Base-by-base conservation (phyloP, 1,284 basidiomycete genomes). In the Pseudozyma flocculosa region DNA sequence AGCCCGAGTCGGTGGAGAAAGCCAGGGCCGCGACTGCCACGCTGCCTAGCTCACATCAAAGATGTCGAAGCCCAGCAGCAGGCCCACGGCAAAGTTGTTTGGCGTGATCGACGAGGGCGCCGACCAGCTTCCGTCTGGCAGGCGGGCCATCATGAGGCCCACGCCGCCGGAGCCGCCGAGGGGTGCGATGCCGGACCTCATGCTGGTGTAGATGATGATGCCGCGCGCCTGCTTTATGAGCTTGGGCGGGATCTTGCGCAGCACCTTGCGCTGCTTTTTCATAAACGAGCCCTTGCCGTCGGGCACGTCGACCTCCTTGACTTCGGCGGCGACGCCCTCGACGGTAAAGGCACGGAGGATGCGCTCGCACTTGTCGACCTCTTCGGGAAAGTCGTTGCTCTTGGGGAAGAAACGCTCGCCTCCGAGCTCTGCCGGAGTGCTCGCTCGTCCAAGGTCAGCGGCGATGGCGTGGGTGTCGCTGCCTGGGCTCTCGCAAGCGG, bases 321-420 rank as follows among this genome's bases (percentile, higher is more conserved):
- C 46, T 2, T 45, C 48, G 30, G 54, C 63, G 19, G 68, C 69
- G 18, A 73, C 43, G n/a, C 70, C 76, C 41, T 75, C 68, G 15
- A 66, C 52, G 19, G 72, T 71, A 26, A 72, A 68, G 22, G 63
- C 60, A 3, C 72, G 68, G 22, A 84, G 68, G 39, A 84, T 83
- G 43, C 82, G 72, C 22, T 81, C 80, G 37, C 79, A 80, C 70
- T 84, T 84, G 21, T 81, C 80, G 56, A 83, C 79, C 64, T 84
- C 82, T 32, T 78, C 71, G 0, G 55, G 72, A 43, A 82, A 82
- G 54, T 84, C 83, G 39, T 80, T 81, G 9, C 79, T 79, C 21
- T 79, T 79, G 3, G 83, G 83, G 79, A 80, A 83, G 67, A 84
- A 84, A 2, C 80, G 72, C 54, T 83, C 82, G 10, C 78, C 79